phyloP scores from a whole-genome alignment of 2,329 filamentous ascomycete species.

The Pyrenophora seminiperda region DNA sequence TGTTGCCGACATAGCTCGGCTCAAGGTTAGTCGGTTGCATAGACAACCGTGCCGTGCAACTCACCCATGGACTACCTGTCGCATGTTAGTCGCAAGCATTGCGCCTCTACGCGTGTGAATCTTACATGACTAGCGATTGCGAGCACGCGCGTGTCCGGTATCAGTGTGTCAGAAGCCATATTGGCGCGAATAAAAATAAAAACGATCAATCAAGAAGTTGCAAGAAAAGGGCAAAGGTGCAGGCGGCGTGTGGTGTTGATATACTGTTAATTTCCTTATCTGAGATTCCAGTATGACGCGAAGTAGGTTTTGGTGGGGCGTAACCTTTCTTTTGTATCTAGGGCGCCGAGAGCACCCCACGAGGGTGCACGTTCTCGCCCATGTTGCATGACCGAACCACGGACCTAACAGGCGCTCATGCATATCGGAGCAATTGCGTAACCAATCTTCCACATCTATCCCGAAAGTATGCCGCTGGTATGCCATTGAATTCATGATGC shows the following conservation, averaged over 20 bases:
- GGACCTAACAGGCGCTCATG: constrained; percentile 31
- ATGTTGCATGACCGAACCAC: constrained; percentile 23
- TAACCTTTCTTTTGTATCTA: constrained; percentile 24
- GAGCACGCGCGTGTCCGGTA: constrained; percentile 72
- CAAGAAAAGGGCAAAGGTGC: neutral
- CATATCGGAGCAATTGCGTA: constrained; percentile 36
- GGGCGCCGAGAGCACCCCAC: constrained; percentile 25
- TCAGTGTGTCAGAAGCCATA: constrained; percentile 48
- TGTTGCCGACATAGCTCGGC: constrained; percentile 91
- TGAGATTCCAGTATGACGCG: constrained; percentile 44
- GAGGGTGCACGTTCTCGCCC: constrained; percentile 25
- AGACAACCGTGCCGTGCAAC: constrained; percentile 37
- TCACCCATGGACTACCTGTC: constrained; percentile 75
- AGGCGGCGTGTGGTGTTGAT: constrained; percentile 14
- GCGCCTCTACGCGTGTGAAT: constrained; percentile 27
- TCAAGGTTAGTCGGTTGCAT: constrained; percentile 26
- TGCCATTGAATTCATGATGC: constrained; percentile 21
- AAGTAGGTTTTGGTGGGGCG: constrained; percentile 35
- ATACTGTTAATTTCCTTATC: constrained; percentile 44
- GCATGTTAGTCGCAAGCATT: constrained; percentile 32
- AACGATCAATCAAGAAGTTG: neutral
- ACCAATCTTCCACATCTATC: constrained; percentile 30
- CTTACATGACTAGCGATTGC: constrained; percentile 95
- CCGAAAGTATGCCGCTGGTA: constrained; percentile 34
- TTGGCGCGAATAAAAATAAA: constrained; percentile 6